phyloP scores from a whole-genome alignment of 106 monocot species.

The Dendrobium nobile region DNA sequence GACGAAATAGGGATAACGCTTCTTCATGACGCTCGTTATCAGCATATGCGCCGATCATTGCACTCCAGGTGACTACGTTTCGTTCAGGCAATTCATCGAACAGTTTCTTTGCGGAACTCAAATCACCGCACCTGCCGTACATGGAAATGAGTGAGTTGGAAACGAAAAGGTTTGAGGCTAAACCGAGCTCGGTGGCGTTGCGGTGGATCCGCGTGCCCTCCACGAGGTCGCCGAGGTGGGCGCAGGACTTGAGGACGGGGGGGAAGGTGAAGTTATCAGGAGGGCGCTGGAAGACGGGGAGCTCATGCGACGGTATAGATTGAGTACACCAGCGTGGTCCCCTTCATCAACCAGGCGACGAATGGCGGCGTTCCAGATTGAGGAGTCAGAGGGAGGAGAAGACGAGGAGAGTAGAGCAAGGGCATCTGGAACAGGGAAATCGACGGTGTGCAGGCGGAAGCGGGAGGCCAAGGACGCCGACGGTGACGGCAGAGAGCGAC shows the following conservation, averaged over 20 bases:
- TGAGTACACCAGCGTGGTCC: constrained; percentile 12
- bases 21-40: constrained; percentile 11
- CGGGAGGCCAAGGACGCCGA: background rate
- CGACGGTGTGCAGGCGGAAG: background rate
- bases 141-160: constrained; percentile 38
- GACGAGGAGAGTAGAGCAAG: background rate
- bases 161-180: constrained; percentile 14
- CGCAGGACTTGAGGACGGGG: constrained; percentile 40
- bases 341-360: constrained; percentile 17
- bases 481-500: background rate
- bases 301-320: constrained; percentile 30
- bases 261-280: constrained; percentile 46
- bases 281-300: background rate
- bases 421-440: background rate
- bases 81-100: constrained; percentile 29
- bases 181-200: background rate
- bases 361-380: constrained; percentile 25
- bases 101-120: constrained; percentile 9
- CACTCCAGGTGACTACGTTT: constrained; percentile 33
- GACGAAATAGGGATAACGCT: constrained; percentile 19
- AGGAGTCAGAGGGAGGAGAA: constrained; percentile 18
- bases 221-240: constrained; percentile 19
- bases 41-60: constrained; percentile 24
- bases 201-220: constrained; percentile 17
- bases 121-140: constrained; percentile 29